Evolutionary conservation across 768 basidiomycete species (phyloP), one percentile per base, ranked within the genome.

Genomic region (Candolleomyces efflorescens): DNA sequence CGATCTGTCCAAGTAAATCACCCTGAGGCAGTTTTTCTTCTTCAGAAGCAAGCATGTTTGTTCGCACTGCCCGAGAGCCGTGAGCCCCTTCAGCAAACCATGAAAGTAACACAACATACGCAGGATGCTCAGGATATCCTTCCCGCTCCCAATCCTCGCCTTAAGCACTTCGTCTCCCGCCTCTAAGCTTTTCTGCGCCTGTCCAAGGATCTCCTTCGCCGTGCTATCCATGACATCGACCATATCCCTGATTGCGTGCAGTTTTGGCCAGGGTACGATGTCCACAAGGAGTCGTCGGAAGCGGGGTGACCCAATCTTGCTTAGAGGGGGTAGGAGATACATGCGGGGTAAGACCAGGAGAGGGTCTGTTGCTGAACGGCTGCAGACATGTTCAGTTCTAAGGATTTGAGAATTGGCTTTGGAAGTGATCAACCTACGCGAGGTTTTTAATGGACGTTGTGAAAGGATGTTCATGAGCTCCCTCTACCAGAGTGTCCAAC

Each of bases 41-140:
- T 24, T 69, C 69, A n/a, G 58, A 59, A 3, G 69, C 69, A 12
- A 67, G 62, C 49, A 70, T 64, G 56, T 78, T 79, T 5, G 71
- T 75, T 55, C 69, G 68, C 60, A 80, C 78, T 80, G 38, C n/a
- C n/a, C 26, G 32, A 48, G 32, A 32, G 11, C 11, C 32, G 11
- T 32, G 32, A 32, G 32, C 32, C 32, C 6, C 32, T 32, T n/a
- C n/a, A n/a, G n/a, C n/a, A n/a, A n/a, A n/a, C n/a, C n/a, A n/a
- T n/a, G n/a, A n/a, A n/a, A 46, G 32, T 1, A 51, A 24, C 37
- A 32, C 39, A 12, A 58, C 77, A 26, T 60, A 82, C 80, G 59
- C 20, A 81, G 63, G 20, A 79, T 68, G 59, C 76, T 81, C 61
- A 80, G 69, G 13, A 82, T 71, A 62, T 81, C 79, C 52, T 73